Percentiles rank a stretch among this genome's conserved stretches.
Conservation (phyloP, 257 asterid genomes). For the Nicotiana obtusifolia region DNA sequence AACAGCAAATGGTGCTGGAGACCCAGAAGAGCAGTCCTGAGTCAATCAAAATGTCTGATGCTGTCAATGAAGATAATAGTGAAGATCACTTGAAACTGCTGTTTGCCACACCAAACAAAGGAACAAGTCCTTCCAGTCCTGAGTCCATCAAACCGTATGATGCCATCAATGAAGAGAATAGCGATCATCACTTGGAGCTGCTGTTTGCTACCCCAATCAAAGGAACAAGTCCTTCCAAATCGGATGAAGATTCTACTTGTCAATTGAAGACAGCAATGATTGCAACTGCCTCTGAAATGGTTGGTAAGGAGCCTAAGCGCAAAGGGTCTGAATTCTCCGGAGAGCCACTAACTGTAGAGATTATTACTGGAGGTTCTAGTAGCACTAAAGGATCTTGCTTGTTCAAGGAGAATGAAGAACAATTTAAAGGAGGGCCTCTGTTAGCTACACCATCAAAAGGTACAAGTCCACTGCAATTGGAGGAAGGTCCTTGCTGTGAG, state of each 20-base stretch:
- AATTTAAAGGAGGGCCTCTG: neutral
- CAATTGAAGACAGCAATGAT: constrained; percentile 4
- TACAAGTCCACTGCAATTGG: neutral
- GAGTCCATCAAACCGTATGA: neutral
- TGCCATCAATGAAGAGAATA: neutral
- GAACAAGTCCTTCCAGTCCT: neutral
- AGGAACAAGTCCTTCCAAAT: neutral
- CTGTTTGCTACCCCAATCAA: neutral
- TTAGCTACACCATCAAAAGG: neutral
- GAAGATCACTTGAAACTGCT: neutral
- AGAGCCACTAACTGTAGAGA: neutral
- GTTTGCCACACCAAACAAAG: neutral
- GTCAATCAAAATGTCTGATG: neutral
- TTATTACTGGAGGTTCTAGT: neutral
- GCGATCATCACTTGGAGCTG: neutral
- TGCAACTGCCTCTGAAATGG: neutral
- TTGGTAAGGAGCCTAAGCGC: neutral
- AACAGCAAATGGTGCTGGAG: neutral
- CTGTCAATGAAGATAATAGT: neutral
- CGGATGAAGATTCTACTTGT: constrained; percentile 3
- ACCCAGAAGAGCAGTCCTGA: neutral
- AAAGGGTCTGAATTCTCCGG: neutral
- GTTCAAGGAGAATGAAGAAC: neutral
- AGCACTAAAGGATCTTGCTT: neutral
- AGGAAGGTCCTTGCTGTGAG: neutral